These are phyloP conservation scores for Trichoderma afroharzianum DNA, from an alignment of 2,329 filamentous ascomycete species.

Conservation along the genomic window DNA sequence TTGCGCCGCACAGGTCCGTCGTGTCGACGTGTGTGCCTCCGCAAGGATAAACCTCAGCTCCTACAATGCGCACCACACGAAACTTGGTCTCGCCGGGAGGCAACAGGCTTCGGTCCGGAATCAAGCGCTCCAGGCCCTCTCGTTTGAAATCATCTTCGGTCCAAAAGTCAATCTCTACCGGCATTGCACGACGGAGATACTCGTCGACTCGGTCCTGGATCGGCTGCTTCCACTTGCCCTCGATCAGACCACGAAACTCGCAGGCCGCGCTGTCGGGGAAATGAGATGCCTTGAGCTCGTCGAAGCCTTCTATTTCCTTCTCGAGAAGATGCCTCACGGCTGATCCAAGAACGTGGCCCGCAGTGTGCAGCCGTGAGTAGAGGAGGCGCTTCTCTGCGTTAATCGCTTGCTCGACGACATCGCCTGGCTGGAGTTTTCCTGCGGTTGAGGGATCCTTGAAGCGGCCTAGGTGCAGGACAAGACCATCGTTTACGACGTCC, in stretches of 20 bases:
- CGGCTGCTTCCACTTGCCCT: constrained; percentile 55
- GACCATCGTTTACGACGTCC: constrained; percentile 45
- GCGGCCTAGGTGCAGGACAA: constrained; percentile 63
- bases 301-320: constrained; percentile 49
- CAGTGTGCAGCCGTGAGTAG: constrained; percentile 68
- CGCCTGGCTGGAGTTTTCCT: constrained; percentile 31
- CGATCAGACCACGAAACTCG: constrained; percentile 66
- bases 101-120: constrained; percentile 45
- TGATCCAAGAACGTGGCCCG: constrained; percentile 67
- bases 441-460: constrained; percentile 38
- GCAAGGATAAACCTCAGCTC: constrained; percentile 68
- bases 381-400: constrained; percentile 58
- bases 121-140: constrained; percentile 53
- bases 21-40: constrained; percentile 69
- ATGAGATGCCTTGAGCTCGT: constrained; percentile 69
- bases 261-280: constrained; percentile 64
- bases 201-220: constrained; percentile 62
- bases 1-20: constrained; percentile 56
- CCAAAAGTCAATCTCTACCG: constrained; percentile 64
- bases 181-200: constrained; percentile 52
- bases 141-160: constrained; percentile 56
- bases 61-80: constrained; percentile 65
- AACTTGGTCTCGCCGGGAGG: constrained; percentile 52
- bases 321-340: constrained; percentile 60
- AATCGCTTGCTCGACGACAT: constrained; percentile 52